These are phyloP conservation scores for Candida maltosa DNA, from an alignment of 805 yeast genomes.

Conservation along the genomic window DNA sequence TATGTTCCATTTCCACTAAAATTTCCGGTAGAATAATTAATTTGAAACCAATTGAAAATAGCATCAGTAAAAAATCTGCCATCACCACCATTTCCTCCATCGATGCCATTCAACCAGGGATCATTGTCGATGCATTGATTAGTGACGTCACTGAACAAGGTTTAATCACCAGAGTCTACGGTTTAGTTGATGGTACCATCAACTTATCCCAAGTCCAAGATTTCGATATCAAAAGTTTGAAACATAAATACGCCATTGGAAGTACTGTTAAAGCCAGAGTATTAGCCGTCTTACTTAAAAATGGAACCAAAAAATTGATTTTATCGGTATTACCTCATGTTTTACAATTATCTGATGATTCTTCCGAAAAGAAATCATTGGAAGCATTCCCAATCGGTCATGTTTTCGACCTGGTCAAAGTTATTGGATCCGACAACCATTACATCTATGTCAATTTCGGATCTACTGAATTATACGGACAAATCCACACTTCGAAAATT, in stretches of 20 bases:
- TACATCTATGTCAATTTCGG: conserved; percentile 60
- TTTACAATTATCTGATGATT: conserved; percentile 25
- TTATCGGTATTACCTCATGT: conserved; percentile 64
- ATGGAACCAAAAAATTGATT: conserved; percentile 55
- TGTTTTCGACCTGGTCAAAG: conserved; percentile 52
- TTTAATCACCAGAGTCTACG: conserved; percentile 66
- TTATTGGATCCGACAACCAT: conserved; percentile 56
- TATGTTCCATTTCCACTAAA: conserved; percentile 50
- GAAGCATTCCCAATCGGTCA: conserved; percentile 82
- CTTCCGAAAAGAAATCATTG: conserved; percentile 24
- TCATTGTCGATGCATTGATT: conserved; percentile 69
- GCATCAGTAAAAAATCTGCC: conserved; percentile 46
- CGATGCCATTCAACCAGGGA: conserved; percentile 85
- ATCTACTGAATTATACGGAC: conserved; percentile 53
- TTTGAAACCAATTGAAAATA: conserved; percentile 42
- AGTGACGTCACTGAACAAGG: conserved; percentile 62
- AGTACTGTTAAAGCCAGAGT: conserved; percentile 68
- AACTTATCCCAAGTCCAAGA: conserved; percentile 63
- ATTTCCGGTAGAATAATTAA: conserved; percentile 56
- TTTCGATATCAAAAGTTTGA: conserved; percentile 44
- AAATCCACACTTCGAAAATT: conserved; percentile 73
- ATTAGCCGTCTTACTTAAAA: conserved; percentile 48
- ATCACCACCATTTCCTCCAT: conserved; percentile 61
- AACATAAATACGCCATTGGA: conserved; percentile 67
- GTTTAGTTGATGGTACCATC: conserved; percentile 69